These are phyloP conservation scores for Pichia sorboxylosa DNA, from an alignment of 1,139 yeast species.

Conservation along the genomic window DNA sequence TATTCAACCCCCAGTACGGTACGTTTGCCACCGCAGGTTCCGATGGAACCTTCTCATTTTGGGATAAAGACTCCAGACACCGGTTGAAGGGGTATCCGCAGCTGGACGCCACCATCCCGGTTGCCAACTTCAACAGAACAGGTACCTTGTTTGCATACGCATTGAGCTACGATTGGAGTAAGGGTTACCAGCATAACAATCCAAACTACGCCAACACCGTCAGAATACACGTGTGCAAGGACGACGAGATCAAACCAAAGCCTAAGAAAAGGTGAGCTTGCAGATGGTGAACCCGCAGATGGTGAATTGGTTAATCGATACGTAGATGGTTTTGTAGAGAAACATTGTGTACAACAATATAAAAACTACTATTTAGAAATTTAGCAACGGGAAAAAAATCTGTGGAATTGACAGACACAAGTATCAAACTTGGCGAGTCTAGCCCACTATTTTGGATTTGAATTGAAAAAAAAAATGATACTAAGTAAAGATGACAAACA, in stretches of 20 bases:
- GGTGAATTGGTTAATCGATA: background rate
- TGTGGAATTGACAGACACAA: too few relatives aligned
- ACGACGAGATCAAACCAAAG: constrained; percentile 78
- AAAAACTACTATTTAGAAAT: too few relatives aligned
- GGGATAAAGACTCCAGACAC: constrained; percentile 94
- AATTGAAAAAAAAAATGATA: too few relatives aligned
- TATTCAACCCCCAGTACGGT: constrained; percentile 83
- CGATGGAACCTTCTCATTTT: constrained; percentile 86
- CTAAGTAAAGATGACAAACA: too few relatives aligned
- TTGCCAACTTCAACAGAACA: constrained; percentile 67
- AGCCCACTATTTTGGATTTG: too few relatives aligned
- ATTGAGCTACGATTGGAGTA: constrained; percentile 88
- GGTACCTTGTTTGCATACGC: constrained; percentile 91
- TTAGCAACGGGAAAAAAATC: too few relatives aligned
- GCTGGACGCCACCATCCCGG: constrained; percentile 63
- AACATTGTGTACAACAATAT: too few relatives aligned
- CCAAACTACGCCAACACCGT: constrained; percentile 66
- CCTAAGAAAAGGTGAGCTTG: constrained; percentile 24
- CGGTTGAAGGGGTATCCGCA: constrained; percentile 73
- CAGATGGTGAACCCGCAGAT: too few relatives aligned
- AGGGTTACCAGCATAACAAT: constrained; percentile 70
- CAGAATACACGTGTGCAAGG: constrained; percentile 75
- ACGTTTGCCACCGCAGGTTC: constrained; percentile 92
- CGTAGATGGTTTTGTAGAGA: too few relatives aligned
- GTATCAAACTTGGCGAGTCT: too few relatives aligned